Percentiles rank a stretch among this genome's conserved stretches.
Evolutionary conservation across 345 rosid species (phyloP).

Genomic region (Gossypium bickii): DNA sequence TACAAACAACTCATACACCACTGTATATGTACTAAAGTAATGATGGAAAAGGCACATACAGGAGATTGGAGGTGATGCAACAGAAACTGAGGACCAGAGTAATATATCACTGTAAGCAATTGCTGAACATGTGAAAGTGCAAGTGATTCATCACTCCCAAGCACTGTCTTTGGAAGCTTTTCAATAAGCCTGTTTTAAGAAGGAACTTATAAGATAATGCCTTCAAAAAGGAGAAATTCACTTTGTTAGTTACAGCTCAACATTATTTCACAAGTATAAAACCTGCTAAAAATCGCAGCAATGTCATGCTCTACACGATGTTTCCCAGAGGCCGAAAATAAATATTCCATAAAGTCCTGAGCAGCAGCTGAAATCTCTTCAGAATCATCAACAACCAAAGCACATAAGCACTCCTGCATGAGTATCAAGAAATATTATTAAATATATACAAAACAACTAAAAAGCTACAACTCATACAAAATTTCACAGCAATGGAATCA

Average conservation of each 20-base stretch:
- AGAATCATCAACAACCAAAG: slow-evolving; percentile 72
- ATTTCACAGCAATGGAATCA: slow-evolving; percentile 9
- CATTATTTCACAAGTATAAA: slow-evolving; percentile 20
- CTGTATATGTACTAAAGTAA: neutral
- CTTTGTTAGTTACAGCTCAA: neutral
- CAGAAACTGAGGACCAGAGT: slow-evolving; percentile 75
- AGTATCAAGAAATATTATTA: slow-evolving; percentile 19
- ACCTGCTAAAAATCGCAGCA: slow-evolving; percentile 67
- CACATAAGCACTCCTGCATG: slow-evolving; percentile 81
- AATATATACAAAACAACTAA: slow-evolving; percentile 9
- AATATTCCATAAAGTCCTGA: slow-evolving; percentile 51
- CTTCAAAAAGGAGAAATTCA: slow-evolving; percentile 7
- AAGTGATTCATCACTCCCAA: slow-evolving; percentile 63
- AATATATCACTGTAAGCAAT: slow-evolving; percentile 70
- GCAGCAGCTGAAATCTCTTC: slow-evolving; percentile 67
- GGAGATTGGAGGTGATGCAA: slow-evolving; percentile 76
- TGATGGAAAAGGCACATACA: slow-evolving; percentile 41
- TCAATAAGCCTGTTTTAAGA: slow-evolving; percentile 56
- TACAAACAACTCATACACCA: neutral
- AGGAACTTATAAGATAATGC: slow-evolving; percentile 7
- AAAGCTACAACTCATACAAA: slow-evolving; percentile 1
- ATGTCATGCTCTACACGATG: slow-evolving; percentile 46
- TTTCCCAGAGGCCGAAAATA: slow-evolving; percentile 39
- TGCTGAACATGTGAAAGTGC: slow-evolving; percentile 71
- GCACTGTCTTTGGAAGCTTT: slow-evolving; percentile 81